Percentiles rank a stretch among this genome's conserved stretches.
Conservation (phyloP, 495 filamentous ascomycete species). For the Aspergillus cavernicola region DNA sequence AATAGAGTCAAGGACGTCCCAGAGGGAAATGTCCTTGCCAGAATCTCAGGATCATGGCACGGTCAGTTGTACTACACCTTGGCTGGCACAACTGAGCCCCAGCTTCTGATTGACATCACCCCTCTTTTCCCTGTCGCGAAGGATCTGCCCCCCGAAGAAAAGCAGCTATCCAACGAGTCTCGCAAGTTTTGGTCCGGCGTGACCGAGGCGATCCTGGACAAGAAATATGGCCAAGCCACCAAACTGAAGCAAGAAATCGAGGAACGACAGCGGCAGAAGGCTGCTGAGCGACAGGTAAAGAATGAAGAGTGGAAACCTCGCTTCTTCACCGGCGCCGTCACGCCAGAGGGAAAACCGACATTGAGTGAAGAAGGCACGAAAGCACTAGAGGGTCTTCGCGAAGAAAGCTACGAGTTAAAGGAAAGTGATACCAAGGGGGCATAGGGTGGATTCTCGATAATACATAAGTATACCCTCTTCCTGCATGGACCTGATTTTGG, state of each 20-base stretch:
- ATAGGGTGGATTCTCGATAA: conserved; percentile 25
- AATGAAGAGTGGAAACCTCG: conserved; percentile 75
- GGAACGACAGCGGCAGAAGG: conserved; percentile 81
- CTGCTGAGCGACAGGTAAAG: conserved; percentile 66
- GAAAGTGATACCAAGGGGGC: conserved; percentile 44
- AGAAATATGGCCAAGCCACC: conserved; percentile 81
- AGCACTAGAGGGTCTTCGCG: conserved; percentile 65
- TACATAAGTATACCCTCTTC: not conserved
- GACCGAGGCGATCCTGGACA: conserved; percentile 79
- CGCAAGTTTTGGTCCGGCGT: conserved; percentile 83
- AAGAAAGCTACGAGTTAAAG: conserved; percentile 52
- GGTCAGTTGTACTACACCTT: conserved; percentile 65
- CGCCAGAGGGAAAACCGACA: conserved; percentile 71
- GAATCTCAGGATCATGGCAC: conserved; percentile 80
- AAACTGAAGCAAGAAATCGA: conserved; percentile 86
- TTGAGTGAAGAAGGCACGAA: conserved; percentile 72
- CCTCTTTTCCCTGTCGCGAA: conserved; percentile 77
- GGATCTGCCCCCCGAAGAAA: conserved; percentile 65
- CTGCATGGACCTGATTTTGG: conserved; percentile 8
- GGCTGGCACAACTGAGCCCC: conserved; percentile 55
- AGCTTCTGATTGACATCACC: conserved; percentile 78
- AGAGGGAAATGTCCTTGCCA: conserved; percentile 75
- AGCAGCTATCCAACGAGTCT: conserved; percentile 86
- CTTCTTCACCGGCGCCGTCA: conserved; percentile 77
- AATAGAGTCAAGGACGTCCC: conserved; percentile 79